Base-by-base conservation (phyloP, 352 stramenopile species). In the Globisporangium alternatum region DNA sequence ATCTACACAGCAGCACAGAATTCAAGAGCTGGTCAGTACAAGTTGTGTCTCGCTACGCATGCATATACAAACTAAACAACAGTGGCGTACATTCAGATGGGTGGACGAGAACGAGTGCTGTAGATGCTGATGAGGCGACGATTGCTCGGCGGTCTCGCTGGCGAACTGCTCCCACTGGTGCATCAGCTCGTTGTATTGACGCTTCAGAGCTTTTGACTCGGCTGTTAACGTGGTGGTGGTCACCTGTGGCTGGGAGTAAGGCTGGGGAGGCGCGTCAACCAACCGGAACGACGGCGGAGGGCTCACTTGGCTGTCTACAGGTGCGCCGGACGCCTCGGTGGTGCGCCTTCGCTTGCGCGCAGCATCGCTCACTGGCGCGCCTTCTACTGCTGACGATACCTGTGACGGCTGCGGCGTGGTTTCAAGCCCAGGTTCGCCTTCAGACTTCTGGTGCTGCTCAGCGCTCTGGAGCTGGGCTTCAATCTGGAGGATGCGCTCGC, bases 1-100 rank as follows among this genome's bases (percentile, higher is more conserved):
- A 77, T 77, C 70, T 77, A 43, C 22, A 55, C 15, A 37, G n/a
- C 21, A n/a, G n/a, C n/a, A n/a, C n/a, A n/a, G n/a, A n/a, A n/a
- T n/a, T n/a, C n/a, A n/a, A n/a, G n/a, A n/a, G n/a, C n/a, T n/a
- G n/a, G n/a, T n/a, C n/a, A n/a, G n/a, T n/a, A n/a, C n/a, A n/a
- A n/a, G n/a, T n/a, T n/a, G n/a, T n/a, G n/a, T n/a, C n/a, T n/a
- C n/a, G n/a, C n/a, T n/a, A n/a, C n/a, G n/a, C n/a, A n/a, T n/a
- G n/a, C n/a, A n/a, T n/a, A n/a, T n/a, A n/a, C n/a, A n/a, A n/a
- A n/a, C n/a, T 31, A 51, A 9, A 25, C 49, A 51, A 17, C 17
- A 44, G 22, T 13, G 2, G 30, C 67, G 47, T 64, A 75, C 69
- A n/a, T 65, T 66, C 7, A 75, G 47, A 62, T 76, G 65, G 2